These are phyloP conservation scores for Talaromyces sp. DNA, from an alignment of 2,329 filamentous ascomycete genomes.

Conservation along the genomic window DNA sequence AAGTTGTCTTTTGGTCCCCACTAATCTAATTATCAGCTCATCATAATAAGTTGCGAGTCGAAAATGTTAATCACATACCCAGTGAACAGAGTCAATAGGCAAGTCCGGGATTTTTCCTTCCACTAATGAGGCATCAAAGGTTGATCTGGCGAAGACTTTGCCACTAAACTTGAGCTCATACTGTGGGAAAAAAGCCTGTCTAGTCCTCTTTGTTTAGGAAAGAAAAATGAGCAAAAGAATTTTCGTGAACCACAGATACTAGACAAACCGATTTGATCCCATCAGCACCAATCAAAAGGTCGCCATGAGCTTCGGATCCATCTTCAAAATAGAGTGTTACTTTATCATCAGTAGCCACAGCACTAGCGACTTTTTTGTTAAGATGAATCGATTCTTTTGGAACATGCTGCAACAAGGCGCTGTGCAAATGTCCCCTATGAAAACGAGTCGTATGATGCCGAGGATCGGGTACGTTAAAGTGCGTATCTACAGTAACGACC, in stretches of 20 bases:
- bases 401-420: conserved; percentile 48
- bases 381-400: conserved; percentile 44
- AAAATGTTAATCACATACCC: conserved; percentile 21
- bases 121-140: conserved; percentile 43
- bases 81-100: conserved; percentile 44
- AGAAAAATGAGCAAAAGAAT: neutral
- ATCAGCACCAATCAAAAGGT: conserved; percentile 53
- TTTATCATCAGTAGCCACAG: conserved; percentile 31
- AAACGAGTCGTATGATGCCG: conserved; percentile 47
- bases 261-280: conserved; percentile 48
- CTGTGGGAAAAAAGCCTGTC: conserved; percentile 43
- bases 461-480: conserved; percentile 40
- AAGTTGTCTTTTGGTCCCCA: conserved; percentile 45
- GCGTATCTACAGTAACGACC: conserved; percentile 32
- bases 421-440: conserved; percentile 50
- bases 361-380: conserved; percentile 41
- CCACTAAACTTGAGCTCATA: conserved; percentile 44
- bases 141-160: conserved; percentile 46
- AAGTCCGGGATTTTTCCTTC: conserved; percentile 37
- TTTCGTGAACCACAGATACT: too few relatives aligned
- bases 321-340: conserved; percentile 48
- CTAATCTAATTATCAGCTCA: conserved; percentile 19
- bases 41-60: neutral
- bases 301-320: conserved; percentile 42
- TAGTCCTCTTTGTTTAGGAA: conserved; percentile 22